phyloP scores from a whole-genome alignment of 208 protist genomes.

The Acanthamoeba quina region DNA sequence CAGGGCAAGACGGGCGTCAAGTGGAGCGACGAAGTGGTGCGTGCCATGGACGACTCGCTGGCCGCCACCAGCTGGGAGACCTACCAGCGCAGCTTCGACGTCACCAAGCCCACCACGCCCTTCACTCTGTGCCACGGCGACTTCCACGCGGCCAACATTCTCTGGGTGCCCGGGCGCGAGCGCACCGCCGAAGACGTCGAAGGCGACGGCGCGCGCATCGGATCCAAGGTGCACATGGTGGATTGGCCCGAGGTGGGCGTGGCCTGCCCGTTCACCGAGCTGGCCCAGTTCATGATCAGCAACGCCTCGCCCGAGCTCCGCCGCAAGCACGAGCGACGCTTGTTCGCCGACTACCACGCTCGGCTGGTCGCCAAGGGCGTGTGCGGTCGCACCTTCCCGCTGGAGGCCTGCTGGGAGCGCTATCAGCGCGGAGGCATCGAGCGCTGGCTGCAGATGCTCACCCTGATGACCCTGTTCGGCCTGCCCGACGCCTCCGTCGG shows the following conservation, averaged over 20 bases:
- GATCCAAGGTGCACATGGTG: conserved; percentile 59
- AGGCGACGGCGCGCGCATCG: neutral
- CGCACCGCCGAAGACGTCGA: neutral
- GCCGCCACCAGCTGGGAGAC: conserved; percentile 42
- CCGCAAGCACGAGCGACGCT: conserved; percentile 34
- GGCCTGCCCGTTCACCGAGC: conserved; percentile 67
- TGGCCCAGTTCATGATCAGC: conserved; percentile 74
- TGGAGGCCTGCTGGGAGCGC: conserved; percentile 62
- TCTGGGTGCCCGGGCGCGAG: neutral
- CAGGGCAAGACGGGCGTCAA: neutral
- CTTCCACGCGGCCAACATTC: conserved; percentile 77
- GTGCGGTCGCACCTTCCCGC: conserved; percentile 8
- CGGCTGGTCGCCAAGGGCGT: conserved; percentile 16
- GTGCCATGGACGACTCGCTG: conserved; percentile 45
- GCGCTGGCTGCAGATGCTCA: conserved; percentile 75
- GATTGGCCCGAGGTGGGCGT: conserved; percentile 76
- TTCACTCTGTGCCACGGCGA: conserved; percentile 78
- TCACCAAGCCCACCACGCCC: neutral
- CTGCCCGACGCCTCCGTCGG: conserved; percentile 37
- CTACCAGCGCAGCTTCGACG: conserved; percentile 45
- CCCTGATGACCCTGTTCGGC: neutral
- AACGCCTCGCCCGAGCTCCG: conserved; percentile 68
- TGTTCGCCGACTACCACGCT: conserved; percentile 55
- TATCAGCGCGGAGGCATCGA: conserved; percentile 71
- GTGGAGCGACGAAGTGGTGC: conserved; percentile 12